Base-by-base conservation (phyloP, 1,139 yeast species). In the Yamadazyma siamensis region DNA sequence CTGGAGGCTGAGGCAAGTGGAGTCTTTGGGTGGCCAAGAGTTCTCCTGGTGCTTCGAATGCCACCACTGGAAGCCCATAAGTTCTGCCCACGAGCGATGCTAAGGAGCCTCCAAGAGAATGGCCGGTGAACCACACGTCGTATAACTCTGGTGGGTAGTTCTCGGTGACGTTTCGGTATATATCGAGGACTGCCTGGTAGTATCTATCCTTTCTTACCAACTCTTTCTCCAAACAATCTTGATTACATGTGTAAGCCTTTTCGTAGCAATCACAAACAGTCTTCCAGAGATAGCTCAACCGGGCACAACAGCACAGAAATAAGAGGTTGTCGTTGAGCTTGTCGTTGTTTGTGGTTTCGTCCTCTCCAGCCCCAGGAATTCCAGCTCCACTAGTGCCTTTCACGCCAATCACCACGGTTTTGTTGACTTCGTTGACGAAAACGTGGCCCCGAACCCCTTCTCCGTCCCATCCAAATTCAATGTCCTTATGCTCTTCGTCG, bases 11-110 rank as follows among this genome's bases (percentile, higher is more conserved):
- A 0, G 99, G 99, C 34, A 91, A 68, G 59, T 89, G 97, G 27
- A 91, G 65, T 43, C 99, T 70, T 44, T 70, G 71, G 0, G 91
- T 73, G 1, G 99, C 94, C 34, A 94, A 61, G 55, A 77, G 62
- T 47, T 94, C 98, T 2, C 96, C 96, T 0, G 97, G 97, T 0
- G 97, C 87, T 57, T 91, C 95, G 52, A 81, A 87, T 0, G 95
- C 77, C 0, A 94, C 95, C 0, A 75, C 87, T 0, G 98, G 97
- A 11, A 85, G 52, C 1, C 97, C 97, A 59, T 71, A 88, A 0
- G 98, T 89, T 32, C 96, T 68, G 0, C 95, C 97, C 26, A 91
- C 56, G 29, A 94, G 61, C 17, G 87, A 71, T 2, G 94, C 80
- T 27, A 94, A 61, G 0, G 96, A 77, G 0, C 97, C 99, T 1